These are phyloP conservation scores for Phialophora tarda DNA, from an alignment of 2,329 filamentous ascomycete genomes.

Conservation along the genomic window DNA sequence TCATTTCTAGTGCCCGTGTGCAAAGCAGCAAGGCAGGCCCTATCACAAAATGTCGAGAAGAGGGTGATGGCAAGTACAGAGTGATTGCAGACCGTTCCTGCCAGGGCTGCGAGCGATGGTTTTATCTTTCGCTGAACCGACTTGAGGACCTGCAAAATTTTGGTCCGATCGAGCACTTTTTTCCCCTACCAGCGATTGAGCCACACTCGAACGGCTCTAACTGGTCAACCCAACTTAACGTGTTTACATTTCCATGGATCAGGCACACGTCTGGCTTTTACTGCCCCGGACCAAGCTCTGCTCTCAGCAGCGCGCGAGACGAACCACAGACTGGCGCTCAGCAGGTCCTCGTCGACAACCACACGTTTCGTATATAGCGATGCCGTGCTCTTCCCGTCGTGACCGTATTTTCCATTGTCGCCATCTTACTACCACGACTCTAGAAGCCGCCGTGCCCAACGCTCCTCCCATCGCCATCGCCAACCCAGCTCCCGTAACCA, in stretches of 20 bases:
- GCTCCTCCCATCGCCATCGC: neutral
- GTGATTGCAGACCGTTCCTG: neutral
- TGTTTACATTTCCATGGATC: neutral
- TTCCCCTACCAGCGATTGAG: neutral
- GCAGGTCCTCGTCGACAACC: neutral
- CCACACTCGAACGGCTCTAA: neutral
- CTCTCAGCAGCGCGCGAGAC: neutral
- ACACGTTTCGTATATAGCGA: neutral
- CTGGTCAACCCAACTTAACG: neutral
- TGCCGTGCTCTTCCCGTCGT: neutral
- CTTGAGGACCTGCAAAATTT: neutral
- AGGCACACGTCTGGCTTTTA: neutral
- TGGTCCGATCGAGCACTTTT: neutral
- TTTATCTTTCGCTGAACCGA: neutral
- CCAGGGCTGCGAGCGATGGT: neutral
- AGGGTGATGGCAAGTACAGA: too few relatives aligned
- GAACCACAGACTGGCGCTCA: neutral
- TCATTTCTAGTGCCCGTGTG: neutral
- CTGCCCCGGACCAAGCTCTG: neutral
- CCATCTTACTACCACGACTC: neutral
- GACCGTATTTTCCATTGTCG: neutral
- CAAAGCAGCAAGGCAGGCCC: neutral
- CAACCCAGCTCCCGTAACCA: neutral
- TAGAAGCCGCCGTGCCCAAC: neutral
- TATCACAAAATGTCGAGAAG: neutral